Base-by-base conservation (phyloP, 805 yeast species). In the Candida sithepensis region DNA sequence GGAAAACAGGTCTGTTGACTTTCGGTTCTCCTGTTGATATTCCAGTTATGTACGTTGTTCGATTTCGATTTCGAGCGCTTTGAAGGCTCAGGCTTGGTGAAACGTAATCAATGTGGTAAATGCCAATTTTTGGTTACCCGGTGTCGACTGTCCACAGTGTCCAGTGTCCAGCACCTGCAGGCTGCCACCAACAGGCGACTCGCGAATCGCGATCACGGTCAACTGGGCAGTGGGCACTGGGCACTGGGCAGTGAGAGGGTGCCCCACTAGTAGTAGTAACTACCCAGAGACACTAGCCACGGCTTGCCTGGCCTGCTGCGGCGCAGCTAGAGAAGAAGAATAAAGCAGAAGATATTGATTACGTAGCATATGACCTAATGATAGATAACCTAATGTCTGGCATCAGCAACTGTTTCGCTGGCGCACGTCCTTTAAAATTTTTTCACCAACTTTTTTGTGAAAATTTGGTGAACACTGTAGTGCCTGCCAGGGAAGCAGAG, bases 41-140 rank as follows among this genome's bases (percentile, higher is more conserved):
- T 34, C 38, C 16, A 16, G n/a, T 34, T 19, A 34, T 34, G 38
- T 34, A 34, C 38, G 38, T 34, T 34, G 38, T 34, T 34, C 38
- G 38, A 34, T 34, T 34, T 34, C 38, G 38, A 34, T 34, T 34
- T 34, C 38, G 21, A 34, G 38, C 38, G 10, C 38, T 34, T 30
- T 34, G 20, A 34, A 34, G 38, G 5, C 7, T 34, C 34, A 30
- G 13, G 34, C 4, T 30, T n/a, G 16, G 4, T 30, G 34, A 24
- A 10, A 30, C 14, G 16, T 30, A 30, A 30, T 30, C 16, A 30
- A 12, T 30, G 16, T 30, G 34, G 14, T 30, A 30, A 30, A n/a
- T n/a, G 16, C 14, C 36, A 32, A 13, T 12, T 13, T n/a, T n/a
- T n/a, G n/a, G 21, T 34, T 34, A 34, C 38, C 38, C 38, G 38